phyloP scores from a whole-genome alignment of 192 early-diverging fungal genomes.

The Diversispora epigaea region DNA sequence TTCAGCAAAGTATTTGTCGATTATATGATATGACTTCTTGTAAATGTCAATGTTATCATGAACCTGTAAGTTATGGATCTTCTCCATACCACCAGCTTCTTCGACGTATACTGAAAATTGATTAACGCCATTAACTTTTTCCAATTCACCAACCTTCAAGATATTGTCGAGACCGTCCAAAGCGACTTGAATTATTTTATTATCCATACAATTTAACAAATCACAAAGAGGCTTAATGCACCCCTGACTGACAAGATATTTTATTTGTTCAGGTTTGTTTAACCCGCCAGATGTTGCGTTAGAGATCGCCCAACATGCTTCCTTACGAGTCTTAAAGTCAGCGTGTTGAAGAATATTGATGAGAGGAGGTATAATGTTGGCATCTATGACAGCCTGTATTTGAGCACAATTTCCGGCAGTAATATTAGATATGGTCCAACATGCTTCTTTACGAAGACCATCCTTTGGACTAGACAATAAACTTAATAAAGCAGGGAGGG shows the following conservation, averaged over 20 bases:
- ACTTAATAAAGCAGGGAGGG: constrained; percentile 73
- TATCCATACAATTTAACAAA: constrained; percentile 85
- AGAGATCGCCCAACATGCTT: constrained; percentile 99
- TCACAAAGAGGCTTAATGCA: constrained; percentile 96
- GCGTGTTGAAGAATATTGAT: constrained; percentile 82
- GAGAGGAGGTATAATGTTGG: constrained; percentile 89
- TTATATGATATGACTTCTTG: constrained; percentile 92
- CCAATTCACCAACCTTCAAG: constrained; percentile 89
- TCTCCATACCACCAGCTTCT: constrained; percentile 92
- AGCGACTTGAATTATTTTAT: constrained; percentile 97
- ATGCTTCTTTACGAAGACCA: constrained; percentile 96
- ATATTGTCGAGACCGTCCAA: constrained; percentile 98
- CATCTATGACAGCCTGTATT: constrained; percentile 95
- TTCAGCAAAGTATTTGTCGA: constrained; percentile 92
- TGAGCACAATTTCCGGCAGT: constrained; percentile 92
- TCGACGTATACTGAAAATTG: constrained; percentile 88
- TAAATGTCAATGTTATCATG: constrained; percentile 98
- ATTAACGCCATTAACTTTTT: constrained; percentile 66
- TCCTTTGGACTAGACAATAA: constrained; percentile 90
- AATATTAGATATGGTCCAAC: constrained; percentile 99
- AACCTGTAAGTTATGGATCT: constrained; percentile 90
- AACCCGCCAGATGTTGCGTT: constrained; percentile 96
- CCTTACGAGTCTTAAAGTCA: constrained; percentile 98
- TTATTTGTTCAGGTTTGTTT: constrained; percentile 89
- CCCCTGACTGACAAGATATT: constrained; percentile 88